Evolutionary conservation across 1,284 basidiomycete genomes (phyloP), one percentile per base, ranked within the genome.

Genomic region (Agaricales sp.): DNA sequence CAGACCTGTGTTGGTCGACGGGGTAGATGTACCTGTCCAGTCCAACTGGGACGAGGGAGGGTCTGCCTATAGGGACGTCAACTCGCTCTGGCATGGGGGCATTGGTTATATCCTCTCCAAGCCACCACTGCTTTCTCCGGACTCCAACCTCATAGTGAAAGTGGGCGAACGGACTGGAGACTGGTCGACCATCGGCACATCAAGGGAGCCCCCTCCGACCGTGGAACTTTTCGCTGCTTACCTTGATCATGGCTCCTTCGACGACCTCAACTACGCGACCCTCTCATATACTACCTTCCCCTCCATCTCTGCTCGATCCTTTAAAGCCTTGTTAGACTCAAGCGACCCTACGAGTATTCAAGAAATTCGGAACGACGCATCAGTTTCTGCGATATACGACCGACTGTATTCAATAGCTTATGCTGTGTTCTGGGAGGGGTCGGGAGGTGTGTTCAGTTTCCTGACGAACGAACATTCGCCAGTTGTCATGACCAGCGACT

Each of bases 211-310:
- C 16, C 57, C 61, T 12, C 54, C 58, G 45, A 69, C 66, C 13
- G 65, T 67, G 39, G 60, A 69, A 53, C 60, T 75, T 45, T 76
- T 75, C 57, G 59, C 67, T 2, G 72, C 73, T 1, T 73, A 67
- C 63, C 52, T 71, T 26, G n/a, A 43, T 8, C 52, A 61, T 35
- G 30, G 23, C 46, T 60, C 67, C 2, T 54, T 65, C 23, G 58
- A 65, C 8, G 75, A 74, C 57, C 61, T 62, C 16, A 57, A 63
- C 38, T 73, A 67, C 59, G 73, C 73, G 8, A 8, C 30, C 30
- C 8, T 43, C 20, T n/a, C n/a, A 8, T 43, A 43, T 19, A 43
- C 41, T 11, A 43, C 20, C 11, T 43, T 16, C 41, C 41, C 41
- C 8, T 8, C 30, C 30, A 35, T 35, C 30, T 35, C 30, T 35